These are phyloP conservation scores for Colletotrichum sp. DNA, from an alignment of 2,329 filamentous ascomycete species.

Conservation along the genomic window DNA sequence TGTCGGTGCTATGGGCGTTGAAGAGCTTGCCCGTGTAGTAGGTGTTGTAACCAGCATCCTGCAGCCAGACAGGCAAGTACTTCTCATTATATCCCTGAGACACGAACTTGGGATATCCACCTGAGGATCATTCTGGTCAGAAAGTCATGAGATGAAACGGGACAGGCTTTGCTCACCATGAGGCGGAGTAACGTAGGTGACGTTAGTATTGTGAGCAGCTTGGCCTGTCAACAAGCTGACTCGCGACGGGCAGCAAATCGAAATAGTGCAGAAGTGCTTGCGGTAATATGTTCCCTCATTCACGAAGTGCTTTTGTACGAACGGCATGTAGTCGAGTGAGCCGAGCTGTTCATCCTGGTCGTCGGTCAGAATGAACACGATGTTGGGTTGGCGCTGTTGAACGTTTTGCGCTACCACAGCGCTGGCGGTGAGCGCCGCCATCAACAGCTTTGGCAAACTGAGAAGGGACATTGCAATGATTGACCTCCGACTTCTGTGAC, in stretches of 20 bases:
- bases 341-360: slow-evolving; percentile 69
- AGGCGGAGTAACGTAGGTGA: slow-evolving; percentile 60
- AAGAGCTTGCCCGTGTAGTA: slow-evolving; percentile 78
- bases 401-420: not conserved
- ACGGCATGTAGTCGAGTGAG: slow-evolving; percentile 65
- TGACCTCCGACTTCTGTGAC: not conserved
- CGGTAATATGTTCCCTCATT: slow-evolving; percentile 63
- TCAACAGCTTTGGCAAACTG: not conserved
- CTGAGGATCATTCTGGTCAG: slow-evolving; percentile 22
- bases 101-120: slow-evolving; percentile 68
- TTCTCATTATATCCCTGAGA: slow-evolving; percentile 67
- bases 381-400: slow-evolving; percentile 47
- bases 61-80: slow-evolving; percentile 74
- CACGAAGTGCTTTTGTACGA: slow-evolving; percentile 58
- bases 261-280: slow-evolving; percentile 69
- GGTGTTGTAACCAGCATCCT: slow-evolving; percentile 69
- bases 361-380: slow-evolving; percentile 71
- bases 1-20: slow-evolving; percentile 65
- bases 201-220: slow-evolving; percentile 73
- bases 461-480: not conserved
- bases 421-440: not conserved
- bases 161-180: slow-evolving; percentile 46
- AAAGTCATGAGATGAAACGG: slow-evolving; percentile 27
- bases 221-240: slow-evolving; percentile 70
- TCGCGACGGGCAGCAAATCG: slow-evolving; percentile 71